These are phyloP conservation scores for Lachancea sp. DNA, from an alignment of 805 yeast species.

Conservation along the genomic window DNA sequence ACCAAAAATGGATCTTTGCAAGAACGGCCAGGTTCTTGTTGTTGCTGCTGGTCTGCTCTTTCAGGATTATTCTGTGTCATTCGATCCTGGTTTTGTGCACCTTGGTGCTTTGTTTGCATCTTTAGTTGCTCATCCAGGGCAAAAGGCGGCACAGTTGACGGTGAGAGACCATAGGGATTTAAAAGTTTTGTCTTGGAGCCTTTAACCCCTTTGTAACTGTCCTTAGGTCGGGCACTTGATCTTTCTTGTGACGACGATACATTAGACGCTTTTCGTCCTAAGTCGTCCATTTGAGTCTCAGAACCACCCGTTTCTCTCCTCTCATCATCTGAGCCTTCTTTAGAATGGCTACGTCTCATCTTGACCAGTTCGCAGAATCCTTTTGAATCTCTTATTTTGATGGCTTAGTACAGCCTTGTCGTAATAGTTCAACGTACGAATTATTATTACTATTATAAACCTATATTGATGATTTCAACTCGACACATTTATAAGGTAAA, in stretches of 20 bases:
- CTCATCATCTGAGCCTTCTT: background rate
- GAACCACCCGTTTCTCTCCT: background rate
- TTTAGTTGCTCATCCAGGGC: constrained; percentile 45
- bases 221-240: background rate
- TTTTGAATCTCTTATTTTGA: too few relatives aligned
- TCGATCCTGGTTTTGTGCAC: constrained; percentile 10
- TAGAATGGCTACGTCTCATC: background rate
- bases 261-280: background rate
- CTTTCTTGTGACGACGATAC: background rate
- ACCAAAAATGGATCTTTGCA: constrained; percentile 33
- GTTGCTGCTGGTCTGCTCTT: background rate
- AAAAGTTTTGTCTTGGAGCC: constrained; percentile 10
- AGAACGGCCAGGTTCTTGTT: constrained; percentile 26
- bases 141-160: constrained; percentile 54
- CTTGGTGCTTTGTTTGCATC: constrained; percentile 12
- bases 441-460: too few relatives aligned
- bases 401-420: too few relatives aligned
- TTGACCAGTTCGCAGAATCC: background rate
- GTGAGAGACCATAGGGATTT: constrained; percentile 34
- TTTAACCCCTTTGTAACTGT: background rate
- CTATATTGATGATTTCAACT: too few relatives aligned
- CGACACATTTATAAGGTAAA: too few relatives aligned
- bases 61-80: background rate
- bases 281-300: background rate
- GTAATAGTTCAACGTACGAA: too few relatives aligned